Conservation (phyloP, 345 rosid genomes). For the Microcos paniculata region DNA sequence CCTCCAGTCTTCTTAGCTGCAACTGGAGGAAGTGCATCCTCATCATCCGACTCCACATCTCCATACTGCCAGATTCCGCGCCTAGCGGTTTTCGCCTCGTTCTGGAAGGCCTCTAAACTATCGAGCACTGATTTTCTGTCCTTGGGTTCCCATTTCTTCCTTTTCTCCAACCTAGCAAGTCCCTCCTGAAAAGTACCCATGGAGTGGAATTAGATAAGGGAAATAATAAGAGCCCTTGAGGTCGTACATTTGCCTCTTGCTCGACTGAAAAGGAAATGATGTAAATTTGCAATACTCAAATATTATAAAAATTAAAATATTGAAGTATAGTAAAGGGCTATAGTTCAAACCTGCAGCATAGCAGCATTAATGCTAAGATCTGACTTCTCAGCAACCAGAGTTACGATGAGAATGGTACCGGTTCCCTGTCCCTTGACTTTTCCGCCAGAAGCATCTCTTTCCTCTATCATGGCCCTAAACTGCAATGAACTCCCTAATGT, state of each 20-base stretch:
- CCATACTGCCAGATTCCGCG: conserved; percentile 91
- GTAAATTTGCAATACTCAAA: not conserved
- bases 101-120: conserved; percentile 75
- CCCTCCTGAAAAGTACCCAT: conserved; percentile 65
- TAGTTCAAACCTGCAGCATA: conserved; percentile 71
- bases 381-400: conserved; percentile 69
- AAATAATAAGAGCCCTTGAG: not conserved
- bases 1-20: conserved; percentile 54
- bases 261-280: too few relatives aligned
- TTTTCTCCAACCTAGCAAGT: conserved; percentile 85
- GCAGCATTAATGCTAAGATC: conserved; percentile 85
- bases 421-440: conserved; percentile 96
- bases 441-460: conserved; percentile 83
- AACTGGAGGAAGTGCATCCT: conserved; percentile 60
- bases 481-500: conserved; percentile 64
- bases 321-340: not conserved
- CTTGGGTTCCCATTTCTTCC: conserved; percentile 74
- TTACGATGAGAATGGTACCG: conserved; percentile 64
- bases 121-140: conserved; percentile 66
- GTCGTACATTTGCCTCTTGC: too few relatives aligned
- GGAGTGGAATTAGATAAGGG: not conserved
- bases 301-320: too few relatives aligned
- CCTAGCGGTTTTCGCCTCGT: conserved; percentile 69
- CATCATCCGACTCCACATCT: conserved; percentile 90
- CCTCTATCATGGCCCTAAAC: conserved; percentile 79